Percentiles rank a stretch among this genome's conserved stretches.
phyloP scores from a whole-genome alignment of 2,329 filamentous ascomycete genomes.

The Xylaria arbuscula region DNA sequence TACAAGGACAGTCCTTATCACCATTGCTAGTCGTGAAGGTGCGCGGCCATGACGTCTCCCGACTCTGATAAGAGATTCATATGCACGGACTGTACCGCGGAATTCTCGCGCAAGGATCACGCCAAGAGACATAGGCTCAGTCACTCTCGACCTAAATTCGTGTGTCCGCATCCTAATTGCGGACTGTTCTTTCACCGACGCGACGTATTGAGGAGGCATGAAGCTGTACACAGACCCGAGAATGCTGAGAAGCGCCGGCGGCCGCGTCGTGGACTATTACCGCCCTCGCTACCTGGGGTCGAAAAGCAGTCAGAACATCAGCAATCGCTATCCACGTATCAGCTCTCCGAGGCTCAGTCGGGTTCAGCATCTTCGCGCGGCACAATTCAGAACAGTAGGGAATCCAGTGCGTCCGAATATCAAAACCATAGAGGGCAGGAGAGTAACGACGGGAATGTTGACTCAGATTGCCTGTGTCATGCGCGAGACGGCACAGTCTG shows the following conservation, averaged over 20 bases:
- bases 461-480: constrained; percentile 19
- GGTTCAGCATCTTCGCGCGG: not conserved
- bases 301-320: not conserved
- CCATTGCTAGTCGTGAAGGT: not conserved
- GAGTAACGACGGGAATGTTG: not conserved
- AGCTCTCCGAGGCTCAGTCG: not conserved
- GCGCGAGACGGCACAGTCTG: constrained; percentile 28
- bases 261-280: constrained; percentile 30
- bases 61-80: constrained; percentile 15
- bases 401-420: not conserved
- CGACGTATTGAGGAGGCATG: constrained; percentile 26
- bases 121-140: constrained; percentile 34
- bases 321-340: not conserved
- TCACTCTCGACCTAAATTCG: constrained; percentile 24
- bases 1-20: not conserved
- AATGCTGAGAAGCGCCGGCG: constrained; percentile 29
- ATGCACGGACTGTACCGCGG: constrained; percentile 30
- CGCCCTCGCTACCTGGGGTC: constrained; percentile 12
- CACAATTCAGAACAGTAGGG: not conserved
- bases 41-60: constrained; percentile 9
- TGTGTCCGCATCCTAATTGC: constrained; percentile 20
- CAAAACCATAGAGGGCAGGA: not conserved
- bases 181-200: constrained; percentile 31
- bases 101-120: constrained; percentile 33
- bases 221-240: constrained; percentile 28